Evolutionary conservation across 176 grass and related monocot species (phyloP), one percentile per base, ranked within the genome.

Genomic region (Oryza officinalis): DNA sequence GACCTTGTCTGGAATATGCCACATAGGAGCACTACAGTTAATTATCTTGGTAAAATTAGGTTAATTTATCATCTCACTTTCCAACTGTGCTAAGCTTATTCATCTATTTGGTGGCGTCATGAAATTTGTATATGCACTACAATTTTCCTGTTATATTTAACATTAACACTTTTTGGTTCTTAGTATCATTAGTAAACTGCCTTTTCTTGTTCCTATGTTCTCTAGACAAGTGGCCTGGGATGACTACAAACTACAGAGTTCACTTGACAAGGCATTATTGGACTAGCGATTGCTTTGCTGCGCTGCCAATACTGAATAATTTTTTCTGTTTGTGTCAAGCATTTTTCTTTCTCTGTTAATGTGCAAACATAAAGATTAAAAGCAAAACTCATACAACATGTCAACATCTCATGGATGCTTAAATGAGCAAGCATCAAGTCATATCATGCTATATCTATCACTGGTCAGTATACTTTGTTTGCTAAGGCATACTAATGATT

Each of bases 351-450:
- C 43, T 45, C 23, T 74, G 14, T 64, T 64, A 23, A 27, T 67
- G 26, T 66, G 40, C 38, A 28, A 65, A 79, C 41, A 65, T 79
- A 65, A 45, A 9, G 26, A 65, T 78, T 44, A 65, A 78, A 79
- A 65, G 15, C 5, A 46, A 65, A 65, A 79, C 17, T 25, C 4
- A 63, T n/a, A n/a, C n/a, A n/a, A n/a, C n/a, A n/a, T n/a, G n/a
- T n/a, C 14, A 59, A 74, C 27, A 67, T 80, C 18, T 80, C 0
- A 67, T 30, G 27, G 23, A 27, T 13, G n/a, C 37, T 70, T 63
- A 72, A 26, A 72, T 63, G 68, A 50, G 47, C 14, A 50, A 50
- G 47, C 44, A 13, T 65, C 9, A 65, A 27, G 63, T 49, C 46
- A 50, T 50, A 31, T 2, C 40, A 27, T 45, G 38, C 20, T 65